Conservation (phyloP, 352 stramenopile genomes). For the Thalassiosira exigua region DNA sequence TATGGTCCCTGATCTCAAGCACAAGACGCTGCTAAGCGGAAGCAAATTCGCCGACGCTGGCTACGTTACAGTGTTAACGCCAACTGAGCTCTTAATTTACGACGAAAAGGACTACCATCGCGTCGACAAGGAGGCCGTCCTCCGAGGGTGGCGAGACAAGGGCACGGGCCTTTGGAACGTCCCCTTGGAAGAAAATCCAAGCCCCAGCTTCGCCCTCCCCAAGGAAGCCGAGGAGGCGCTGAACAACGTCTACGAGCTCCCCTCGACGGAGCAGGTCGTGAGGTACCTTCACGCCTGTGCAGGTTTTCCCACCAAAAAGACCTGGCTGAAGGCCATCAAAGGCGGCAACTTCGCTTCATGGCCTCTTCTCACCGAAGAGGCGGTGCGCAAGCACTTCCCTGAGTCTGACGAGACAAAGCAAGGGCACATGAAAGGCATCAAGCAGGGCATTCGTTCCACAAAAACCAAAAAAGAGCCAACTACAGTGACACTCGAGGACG, state of each 20-base stretch:
- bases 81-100: constrained; percentile 35
- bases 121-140: not conserved
- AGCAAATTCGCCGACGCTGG: constrained; percentile 18
- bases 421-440: constrained; percentile 28
- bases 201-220: not conserved
- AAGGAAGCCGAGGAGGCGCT: constrained; percentile 8
- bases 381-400: constrained; percentile 39
- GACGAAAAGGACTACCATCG: constrained; percentile 14
- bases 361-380: constrained; percentile 24
- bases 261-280: not conserved
- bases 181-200: constrained; percentile 6
- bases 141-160: constrained; percentile 9
- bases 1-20: constrained; percentile 22
- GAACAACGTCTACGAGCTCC: constrained; percentile 18
- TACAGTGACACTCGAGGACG: not conserved
- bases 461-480: constrained; percentile 9
- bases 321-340: too few species aligned
- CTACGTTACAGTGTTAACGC: constrained; percentile 28
- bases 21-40: constrained; percentile 24
- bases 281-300: constrained; percentile 2
- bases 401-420: constrained; percentile 32
- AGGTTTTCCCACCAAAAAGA: constrained; percentile 21
- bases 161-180: constrained; percentile 10
- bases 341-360: constrained; percentile 11
- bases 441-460: constrained; percentile 21